phyloP scores from a whole-genome alignment of 129 eudicot genomes.

The Flaveria brownii region DNA sequence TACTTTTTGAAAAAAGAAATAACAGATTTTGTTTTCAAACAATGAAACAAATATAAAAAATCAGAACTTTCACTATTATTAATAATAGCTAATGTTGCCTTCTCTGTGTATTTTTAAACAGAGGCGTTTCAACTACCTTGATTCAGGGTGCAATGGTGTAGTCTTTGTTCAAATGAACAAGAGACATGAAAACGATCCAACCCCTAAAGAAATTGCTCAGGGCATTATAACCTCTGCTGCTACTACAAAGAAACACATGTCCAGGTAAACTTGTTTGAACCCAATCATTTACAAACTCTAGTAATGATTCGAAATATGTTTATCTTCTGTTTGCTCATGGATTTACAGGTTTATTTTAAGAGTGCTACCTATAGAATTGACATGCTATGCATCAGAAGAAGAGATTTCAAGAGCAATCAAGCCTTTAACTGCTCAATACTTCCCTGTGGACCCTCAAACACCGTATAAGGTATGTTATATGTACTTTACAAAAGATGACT shows the following conservation, averaged over 20 bases:
- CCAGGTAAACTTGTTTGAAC: conserved; percentile 52
- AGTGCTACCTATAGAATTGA: conserved; percentile 76
- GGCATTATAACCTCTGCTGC: conserved; percentile 78
- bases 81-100: not conserved
- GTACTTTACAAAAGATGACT: not conserved
- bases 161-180: conserved; percentile 78
- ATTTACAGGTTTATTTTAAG: conserved; percentile 75
- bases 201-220: conserved; percentile 77
- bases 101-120: conserved; percentile 24
- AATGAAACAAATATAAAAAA: not conserved
- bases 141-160: conserved; percentile 96
- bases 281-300: not conserved
- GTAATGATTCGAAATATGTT: not conserved
- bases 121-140: conserved; percentile 85
- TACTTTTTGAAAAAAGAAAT: not conserved
- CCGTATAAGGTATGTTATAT: conserved; percentile 62
- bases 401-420: conserved; percentile 80
- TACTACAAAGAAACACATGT: conserved; percentile 66
- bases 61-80: not conserved
- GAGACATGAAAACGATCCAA: conserved; percentile 71
- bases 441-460: conserved; percentile 67
- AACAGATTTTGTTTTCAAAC: not conserved
- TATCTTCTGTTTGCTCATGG: conserved; percentile 9
- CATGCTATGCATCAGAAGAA: conserved; percentile 94
- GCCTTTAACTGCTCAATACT: conserved; percentile 67